Conservation (phyloP, 1,284 basidiomycete genomes). For the Earliella scabrosa region DNA sequence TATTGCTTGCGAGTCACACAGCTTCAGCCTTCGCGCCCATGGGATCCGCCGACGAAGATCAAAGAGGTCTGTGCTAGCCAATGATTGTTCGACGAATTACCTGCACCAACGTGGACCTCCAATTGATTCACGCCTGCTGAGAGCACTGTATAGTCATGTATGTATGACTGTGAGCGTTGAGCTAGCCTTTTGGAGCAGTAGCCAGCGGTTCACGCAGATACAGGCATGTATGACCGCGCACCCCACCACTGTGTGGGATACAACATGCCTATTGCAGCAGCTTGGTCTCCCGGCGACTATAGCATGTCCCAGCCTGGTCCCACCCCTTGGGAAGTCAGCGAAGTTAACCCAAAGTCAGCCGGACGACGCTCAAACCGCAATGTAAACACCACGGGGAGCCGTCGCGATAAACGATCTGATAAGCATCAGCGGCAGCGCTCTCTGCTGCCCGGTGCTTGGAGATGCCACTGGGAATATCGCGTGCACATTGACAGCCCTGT, state of each 20-base stretch:
- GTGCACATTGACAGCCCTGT: not conserved
- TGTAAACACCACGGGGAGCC: too few species aligned
- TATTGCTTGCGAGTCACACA: too few species aligned
- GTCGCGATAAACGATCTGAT: too few species aligned
- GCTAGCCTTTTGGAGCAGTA: slow-evolving; percentile 8
- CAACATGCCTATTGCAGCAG: not conserved
- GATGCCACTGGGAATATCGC: not conserved
- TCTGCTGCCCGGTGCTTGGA: not conserved
- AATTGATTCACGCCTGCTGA: too few species aligned
- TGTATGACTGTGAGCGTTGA: not conserved
- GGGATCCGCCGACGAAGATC: not conserved
- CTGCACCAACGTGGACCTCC: slow-evolving; percentile 7
- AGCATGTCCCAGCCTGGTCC: not conserved
- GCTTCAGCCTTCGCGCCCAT: too few species aligned
- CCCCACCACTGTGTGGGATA: slow-evolving; percentile 7
- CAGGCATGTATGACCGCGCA: slow-evolving; percentile 3
- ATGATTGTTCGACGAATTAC: not conserved
- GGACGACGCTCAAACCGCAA: too few species aligned
- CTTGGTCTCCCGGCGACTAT: not conserved
- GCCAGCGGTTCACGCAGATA: not conserved
- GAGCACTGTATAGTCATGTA: too few species aligned
- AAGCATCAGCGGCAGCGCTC: too few species aligned
- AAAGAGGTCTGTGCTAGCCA: not conserved
- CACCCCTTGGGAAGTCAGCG: too few species aligned
- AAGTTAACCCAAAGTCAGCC: too few species aligned